These are phyloP conservation scores for Podila minutissima DNA, from an alignment of 192 early-diverging fungal genomes.

Conservation along the genomic window DNA sequence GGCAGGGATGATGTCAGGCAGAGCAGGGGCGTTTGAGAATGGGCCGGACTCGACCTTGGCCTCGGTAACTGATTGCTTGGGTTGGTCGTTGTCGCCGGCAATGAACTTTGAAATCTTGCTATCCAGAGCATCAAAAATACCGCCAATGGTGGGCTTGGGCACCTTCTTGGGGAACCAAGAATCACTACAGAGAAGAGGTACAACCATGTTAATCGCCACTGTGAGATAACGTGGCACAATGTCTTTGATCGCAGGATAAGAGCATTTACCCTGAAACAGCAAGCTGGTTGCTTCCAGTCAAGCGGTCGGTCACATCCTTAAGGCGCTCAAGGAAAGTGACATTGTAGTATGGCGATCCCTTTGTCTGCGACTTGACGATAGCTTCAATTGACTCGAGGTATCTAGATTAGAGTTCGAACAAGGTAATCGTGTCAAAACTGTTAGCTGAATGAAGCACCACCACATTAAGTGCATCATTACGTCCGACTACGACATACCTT, in stretches of 20 bases:
- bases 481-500: conserved; percentile 26
- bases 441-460: not conserved
- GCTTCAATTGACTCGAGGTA: conserved; percentile 85
- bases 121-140: conserved; percentile 66
- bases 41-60: conserved; percentile 34
- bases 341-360: conserved; percentile 87
- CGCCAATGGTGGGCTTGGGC: conserved; percentile 63
- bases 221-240: too few species aligned
- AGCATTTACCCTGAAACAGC: conserved; percentile 27
- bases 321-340: conserved; percentile 74
- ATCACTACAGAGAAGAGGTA: conserved; percentile 7
- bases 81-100: conserved; percentile 61
- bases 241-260: too few species aligned
- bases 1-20: conserved; percentile 36
- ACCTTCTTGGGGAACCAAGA: conserved; percentile 57
- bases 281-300: conserved; percentile 57
- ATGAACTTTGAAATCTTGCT: conserved; percentile 69
- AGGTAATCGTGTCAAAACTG: not conserved
- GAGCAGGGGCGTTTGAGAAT: conserved; percentile 39
- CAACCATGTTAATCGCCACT: too few species aligned
- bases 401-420: conserved; percentile 27
- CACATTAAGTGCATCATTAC: not conserved
- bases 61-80: conserved; percentile 42
- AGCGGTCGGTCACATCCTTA: conserved; percentile 74
- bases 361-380: conserved; percentile 75